Percentiles rank a stretch among this genome's conserved stretches.
These are phyloP conservation scores for Hepatocystis sp. DNA, from an alignment of 169 alveolate genomes.

Conservation along the genomic window DNA sequence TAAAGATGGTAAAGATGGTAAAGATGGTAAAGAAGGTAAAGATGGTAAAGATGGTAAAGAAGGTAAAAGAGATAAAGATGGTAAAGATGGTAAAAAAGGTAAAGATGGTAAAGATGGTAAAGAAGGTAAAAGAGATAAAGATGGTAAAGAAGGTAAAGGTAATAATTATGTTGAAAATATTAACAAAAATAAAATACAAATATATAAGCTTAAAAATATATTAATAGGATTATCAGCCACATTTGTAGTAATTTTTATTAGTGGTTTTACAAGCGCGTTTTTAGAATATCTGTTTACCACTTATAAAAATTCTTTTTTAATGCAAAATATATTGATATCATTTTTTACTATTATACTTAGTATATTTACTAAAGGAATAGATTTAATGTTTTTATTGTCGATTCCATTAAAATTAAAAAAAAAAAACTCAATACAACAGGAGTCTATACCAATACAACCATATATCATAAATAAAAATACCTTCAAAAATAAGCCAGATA, in stretches of 20 bases:
- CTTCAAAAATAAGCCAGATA: too few relatives aligned
- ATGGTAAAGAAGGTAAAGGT: not conserved
- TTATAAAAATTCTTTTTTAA: constrained; percentile 33
- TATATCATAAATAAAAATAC: too few relatives aligned
- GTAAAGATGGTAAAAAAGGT: too few relatives aligned
- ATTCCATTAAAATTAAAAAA: too few relatives aligned
- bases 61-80: too few relatives aligned
- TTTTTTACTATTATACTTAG: constrained; percentile 54
- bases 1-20: too few relatives aligned
- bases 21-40: too few relatives aligned
- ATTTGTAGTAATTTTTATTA: constrained; percentile 29
- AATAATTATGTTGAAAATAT: not conserved
- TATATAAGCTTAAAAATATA: constrained; percentile 22
- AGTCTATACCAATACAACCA: not conserved
- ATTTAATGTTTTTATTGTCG: not conserved
- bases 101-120: too few relatives aligned
- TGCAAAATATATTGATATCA: constrained; percentile 41
- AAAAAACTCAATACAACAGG: not conserved
- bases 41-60: too few relatives aligned
- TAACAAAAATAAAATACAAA: not conserved
- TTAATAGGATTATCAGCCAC: constrained; percentile 44
- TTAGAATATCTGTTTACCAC: constrained; percentile 37
- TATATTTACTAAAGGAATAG: constrained; percentile 3
- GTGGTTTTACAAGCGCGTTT: constrained; percentile 62
- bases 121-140: too few relatives aligned